Evolutionary conservation across 1,284 basidiomycete species (phyloP).

Genomic region (Cryptococcus depauperatus): DNA sequence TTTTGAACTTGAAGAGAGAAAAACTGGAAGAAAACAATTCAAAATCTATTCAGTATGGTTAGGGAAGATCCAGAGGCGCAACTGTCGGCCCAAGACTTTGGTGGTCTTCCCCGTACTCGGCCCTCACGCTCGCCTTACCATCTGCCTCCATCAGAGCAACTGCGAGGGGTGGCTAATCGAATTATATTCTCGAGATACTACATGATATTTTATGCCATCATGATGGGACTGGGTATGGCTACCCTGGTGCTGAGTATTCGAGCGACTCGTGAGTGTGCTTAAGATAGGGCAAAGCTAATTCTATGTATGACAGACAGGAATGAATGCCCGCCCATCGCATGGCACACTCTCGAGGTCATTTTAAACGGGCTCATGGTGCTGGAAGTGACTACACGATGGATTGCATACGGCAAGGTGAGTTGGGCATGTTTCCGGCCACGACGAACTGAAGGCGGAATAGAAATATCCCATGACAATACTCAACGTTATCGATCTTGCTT

Average conservation of each 20-base stretch:
- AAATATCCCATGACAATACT: slow-evolving; percentile 93
- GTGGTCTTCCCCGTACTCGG: slow-evolving; percentile 3
- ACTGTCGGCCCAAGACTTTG: slow-evolving; percentile 3
- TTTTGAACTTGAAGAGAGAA: too few relatives aligned
- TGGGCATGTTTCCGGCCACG: background rate
- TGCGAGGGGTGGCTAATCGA: slow-evolving; percentile 44
- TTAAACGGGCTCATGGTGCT: slow-evolving; percentile 86
- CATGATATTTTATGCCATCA: slow-evolving; percentile 68
- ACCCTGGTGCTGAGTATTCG: slow-evolving; percentile 78
- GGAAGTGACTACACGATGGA: slow-evolving; percentile 77
- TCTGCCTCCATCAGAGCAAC: slow-evolving; percentile 37
- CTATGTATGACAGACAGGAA: slow-evolving; percentile 15
- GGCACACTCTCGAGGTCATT: slow-evolving; percentile 84
- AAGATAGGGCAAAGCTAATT: background rate
- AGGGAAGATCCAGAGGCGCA: background rate
- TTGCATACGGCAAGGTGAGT: slow-evolving; percentile 80
- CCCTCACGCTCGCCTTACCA: slow-evolving; percentile 38
- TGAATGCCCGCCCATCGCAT: slow-evolving; percentile 51
- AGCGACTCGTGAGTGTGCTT: slow-evolving; percentile 33
- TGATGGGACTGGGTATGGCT: slow-evolving; percentile 81
- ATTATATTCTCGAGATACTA: slow-evolving; percentile 44
- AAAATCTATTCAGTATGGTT: background rate
- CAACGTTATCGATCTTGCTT: slow-evolving; percentile 75
- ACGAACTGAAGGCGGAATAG: slow-evolving; percentile 46
- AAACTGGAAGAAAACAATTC: too few relatives aligned